Base-by-base conservation (phyloP, 176 grass and related monocot species). In the Cenchrus americanus region DNA sequence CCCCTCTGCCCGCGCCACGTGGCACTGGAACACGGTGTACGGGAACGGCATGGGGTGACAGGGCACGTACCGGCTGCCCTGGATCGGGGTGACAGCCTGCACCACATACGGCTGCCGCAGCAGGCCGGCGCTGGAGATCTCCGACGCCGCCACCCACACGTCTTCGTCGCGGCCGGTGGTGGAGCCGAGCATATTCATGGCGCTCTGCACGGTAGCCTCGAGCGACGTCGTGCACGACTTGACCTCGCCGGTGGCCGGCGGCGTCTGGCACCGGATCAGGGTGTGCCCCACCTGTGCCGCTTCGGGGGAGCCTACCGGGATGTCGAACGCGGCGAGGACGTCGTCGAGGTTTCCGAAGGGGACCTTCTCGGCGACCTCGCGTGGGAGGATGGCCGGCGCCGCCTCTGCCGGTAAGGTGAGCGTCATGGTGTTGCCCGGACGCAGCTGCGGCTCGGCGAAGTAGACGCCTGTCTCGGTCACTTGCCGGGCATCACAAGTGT, bases 151-250 rank as follows among this genome's bases (percentile, higher is more conserved):
- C 23, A 2, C 52, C 51, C 14, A 27, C 69, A 7, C 7, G 17
- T 30, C 27, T 30, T 30, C 27, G 27, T 30, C 27, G 27, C 27
- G 27, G 10, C 22, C 47, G 2, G 0, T 11, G 69, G 0, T 5
- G 5, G 2, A 14, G 11, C 26, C 43, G 10, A 75, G 58, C 59
- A 66, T 65, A 0, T 19, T 6, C 46, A 8, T 7, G 30, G 61
- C 60, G 8, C 2, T 8, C 21, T 1, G 14, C 32, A 76, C 48
- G 14, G 19, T 14, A 61, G 1, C 32, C 30, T 84, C 32, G 2
- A 84, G 49, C 0, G 71, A 84, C 0, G 82, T 66, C 14, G 82
- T 1, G 82, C 82, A 76, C 7, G 61, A 9, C 71, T 44, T 75
- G 2, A 0, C 0, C 71, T 75, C 82, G 47, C 82, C 71, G 69